Evolutionary conservation across 2,329 filamentous ascomycete genomes (phyloP).

Genomic region (Hypoxylon sp.): DNA sequence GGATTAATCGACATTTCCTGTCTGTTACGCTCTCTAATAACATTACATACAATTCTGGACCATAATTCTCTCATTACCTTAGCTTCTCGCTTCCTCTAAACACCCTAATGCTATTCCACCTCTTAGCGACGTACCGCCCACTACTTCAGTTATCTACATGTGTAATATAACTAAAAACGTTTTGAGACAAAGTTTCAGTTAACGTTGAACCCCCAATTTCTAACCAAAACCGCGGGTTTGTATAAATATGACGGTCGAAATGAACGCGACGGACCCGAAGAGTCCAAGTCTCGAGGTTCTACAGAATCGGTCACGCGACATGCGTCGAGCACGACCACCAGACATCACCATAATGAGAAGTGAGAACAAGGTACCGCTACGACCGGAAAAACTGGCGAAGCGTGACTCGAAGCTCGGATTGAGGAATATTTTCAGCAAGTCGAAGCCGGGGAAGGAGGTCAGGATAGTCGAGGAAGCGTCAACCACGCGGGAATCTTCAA

Average conservation of each 20-base stretch:
- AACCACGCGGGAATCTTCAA: conserved; percentile 49
- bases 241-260: conserved; percentile 30
- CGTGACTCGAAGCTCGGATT: conserved; percentile 66
- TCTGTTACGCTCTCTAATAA: conserved; percentile 29
- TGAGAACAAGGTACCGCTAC: conserved; percentile 58
- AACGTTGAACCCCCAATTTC: conserved; percentile 16
- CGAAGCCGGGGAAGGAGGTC: conserved; percentile 53
- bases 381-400: conserved; percentile 57
- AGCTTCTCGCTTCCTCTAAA: conserved; percentile 11
- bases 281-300: conserved; percentile 49
- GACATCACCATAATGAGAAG: conserved; percentile 51
- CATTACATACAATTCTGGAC: conserved; percentile 25
- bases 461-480: conserved; percentile 47
- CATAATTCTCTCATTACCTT: conserved; percentile 26
- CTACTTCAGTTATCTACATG: conserved; percentile 14
- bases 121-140: conserved; percentile 13
- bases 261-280: conserved; percentile 31
- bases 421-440: conserved; percentile 63
- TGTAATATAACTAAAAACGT: conserved; percentile 26
- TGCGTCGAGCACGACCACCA: conserved; percentile 55
- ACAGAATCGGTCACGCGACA: conserved; percentile 50
- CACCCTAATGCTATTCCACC: conserved; percentile 25
- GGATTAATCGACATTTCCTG: conserved; percentile 28
- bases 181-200: conserved; percentile 11
- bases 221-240: conserved; percentile 4